Evolutionary conservation across 257 asterid species (phyloP), one percentile per base, ranked within the genome.

Genomic region (Primulina huaijiensis): DNA sequence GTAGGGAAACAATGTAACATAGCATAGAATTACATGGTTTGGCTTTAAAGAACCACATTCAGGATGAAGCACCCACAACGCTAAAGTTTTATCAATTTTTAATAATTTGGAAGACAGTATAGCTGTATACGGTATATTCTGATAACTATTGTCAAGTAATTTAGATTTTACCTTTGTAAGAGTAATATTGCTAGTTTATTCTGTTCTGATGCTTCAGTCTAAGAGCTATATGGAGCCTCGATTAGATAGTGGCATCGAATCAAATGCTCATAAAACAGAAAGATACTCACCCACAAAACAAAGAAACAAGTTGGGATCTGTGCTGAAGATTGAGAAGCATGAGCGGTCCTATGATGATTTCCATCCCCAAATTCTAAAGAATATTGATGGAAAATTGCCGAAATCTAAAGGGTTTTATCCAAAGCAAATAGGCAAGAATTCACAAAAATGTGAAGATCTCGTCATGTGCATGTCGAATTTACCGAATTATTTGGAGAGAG

Each of bases 381-480:
- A 60, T 73, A 68, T 59, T 12, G 79, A 74, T 37, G 60, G 6
- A 58, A 27, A 20, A 17, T 50, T 52, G 7, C 68, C 71, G 33
- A 78, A 72, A 35, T 72, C 87, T 67, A 64, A 66, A 64, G 82
- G 65, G 38, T 65, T 65, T 31, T 76, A 64, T 70, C 68, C 63
- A 69, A 89, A 81, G 46, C 74, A 46, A 7, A 75, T 19, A 8
- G 76, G 75, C 64, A 68, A 52, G 58, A 82, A 69, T 69, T 67
- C 30, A 0, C 58, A 33, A 37, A 70, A 78, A 53, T 80, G 79
- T 50, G 92, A 86, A 72, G 96, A 90, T 81, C 80, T 88, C 38
- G 89, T 90, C n/a, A 84, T 83, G 80, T 83, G 84, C 87, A 90
- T 90, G 96, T 88, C 95, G n/a, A 83, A 78, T 77, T 88, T 90